Conservation (phyloP, 805 yeast genomes). For the Groenewaldozyma salmanticensis region DNA sequence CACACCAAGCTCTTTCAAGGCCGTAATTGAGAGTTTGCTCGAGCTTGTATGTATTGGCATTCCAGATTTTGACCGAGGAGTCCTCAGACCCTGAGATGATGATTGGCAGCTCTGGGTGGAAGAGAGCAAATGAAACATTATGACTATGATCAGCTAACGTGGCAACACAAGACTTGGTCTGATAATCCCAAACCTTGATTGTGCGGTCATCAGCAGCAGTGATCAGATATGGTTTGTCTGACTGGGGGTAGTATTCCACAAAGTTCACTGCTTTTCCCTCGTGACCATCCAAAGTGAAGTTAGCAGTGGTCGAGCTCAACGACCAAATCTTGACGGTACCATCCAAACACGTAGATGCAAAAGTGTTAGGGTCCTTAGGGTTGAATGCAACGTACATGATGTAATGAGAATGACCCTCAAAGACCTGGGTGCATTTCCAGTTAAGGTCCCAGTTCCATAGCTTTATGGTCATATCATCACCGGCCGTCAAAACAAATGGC, state of each 20-base stretch:
- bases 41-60: constrained; percentile 82
- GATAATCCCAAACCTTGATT: constrained; percentile 91
- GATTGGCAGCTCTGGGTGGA: constrained; percentile 95
- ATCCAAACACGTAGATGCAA: constrained; percentile 95
- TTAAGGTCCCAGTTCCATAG: constrained; percentile 96
- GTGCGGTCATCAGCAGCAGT: constrained; percentile 89
- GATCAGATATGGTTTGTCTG: constrained; percentile 92
- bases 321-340: constrained; percentile 97
- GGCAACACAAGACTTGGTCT: constrained; percentile 91
- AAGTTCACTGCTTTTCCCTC: constrained; percentile 90
- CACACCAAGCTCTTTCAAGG: constrained; percentile 96
- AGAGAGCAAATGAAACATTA: constrained; percentile 92
- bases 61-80: constrained; percentile 91
- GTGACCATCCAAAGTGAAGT: constrained; percentile 85
- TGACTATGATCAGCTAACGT: constrained; percentile 88
- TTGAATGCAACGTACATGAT: constrained; percentile 92
- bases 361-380: constrained; percentile 95
- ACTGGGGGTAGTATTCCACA: constrained; percentile 93
- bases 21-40: constrained; percentile 88
- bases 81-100: constrained; percentile 96
- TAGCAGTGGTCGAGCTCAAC: constrained; percentile 75
- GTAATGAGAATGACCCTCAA: constrained; percentile 93
- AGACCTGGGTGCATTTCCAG: constrained; percentile 84
- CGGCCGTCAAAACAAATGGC: constrained; percentile 79
- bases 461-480: constrained; percentile 86